These are phyloP conservation scores for Macrocybe gigantea DNA, from an alignment of 768 basidiomycete genomes.

Conservation along the genomic window DNA sequence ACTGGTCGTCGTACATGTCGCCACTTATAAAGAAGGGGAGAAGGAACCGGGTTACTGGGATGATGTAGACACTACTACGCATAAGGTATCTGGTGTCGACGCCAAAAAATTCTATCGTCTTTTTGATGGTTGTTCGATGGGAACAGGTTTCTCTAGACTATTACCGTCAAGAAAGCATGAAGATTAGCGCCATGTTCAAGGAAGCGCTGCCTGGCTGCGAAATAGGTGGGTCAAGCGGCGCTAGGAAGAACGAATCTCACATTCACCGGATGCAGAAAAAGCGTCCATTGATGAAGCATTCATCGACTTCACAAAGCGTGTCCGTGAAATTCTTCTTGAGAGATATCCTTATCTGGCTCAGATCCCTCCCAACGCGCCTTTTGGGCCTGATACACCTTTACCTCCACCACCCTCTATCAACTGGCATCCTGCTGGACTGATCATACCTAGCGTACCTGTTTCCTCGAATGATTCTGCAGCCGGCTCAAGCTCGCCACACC, in stretches of 20 bases:
- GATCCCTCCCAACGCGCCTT: slow-evolving; percentile 61
- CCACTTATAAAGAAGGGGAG: slow-evolving; percentile 89
- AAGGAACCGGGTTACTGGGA: slow-evolving; percentile 87
- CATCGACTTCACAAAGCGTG: slow-evolving; percentile 81
- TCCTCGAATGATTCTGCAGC: no score
- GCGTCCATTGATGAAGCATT: slow-evolving; percentile 98
- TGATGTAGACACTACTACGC: slow-evolving; percentile 82
- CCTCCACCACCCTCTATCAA: slow-evolving; percentile 63
- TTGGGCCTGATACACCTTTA: slow-evolving; percentile 71
- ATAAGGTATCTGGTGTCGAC: slow-evolving; percentile 58
- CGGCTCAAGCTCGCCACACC: no score
- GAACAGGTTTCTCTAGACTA: slow-evolving; percentile 84
- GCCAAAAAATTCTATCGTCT: neutral
- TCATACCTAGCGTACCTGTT: slow-evolving; percentile 46
- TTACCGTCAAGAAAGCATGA: slow-evolving; percentile 86
- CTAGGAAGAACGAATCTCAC: neutral
- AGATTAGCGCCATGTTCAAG: slow-evolving; percentile 80
- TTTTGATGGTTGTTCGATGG: neutral
- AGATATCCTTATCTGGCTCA: slow-evolving; percentile 72
- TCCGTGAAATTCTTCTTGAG: slow-evolving; percentile 69
- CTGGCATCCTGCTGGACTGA: slow-evolving; percentile 56
- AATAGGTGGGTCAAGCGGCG: slow-evolving; percentile 48
- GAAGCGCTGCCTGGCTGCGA: slow-evolving; percentile 74
- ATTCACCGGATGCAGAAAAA: slow-evolving; percentile 55
- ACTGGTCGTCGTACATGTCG: slow-evolving; percentile 84